Conservation (phyloP, 1,139 yeast species). For the Saccharomyces hybrid region DNA sequence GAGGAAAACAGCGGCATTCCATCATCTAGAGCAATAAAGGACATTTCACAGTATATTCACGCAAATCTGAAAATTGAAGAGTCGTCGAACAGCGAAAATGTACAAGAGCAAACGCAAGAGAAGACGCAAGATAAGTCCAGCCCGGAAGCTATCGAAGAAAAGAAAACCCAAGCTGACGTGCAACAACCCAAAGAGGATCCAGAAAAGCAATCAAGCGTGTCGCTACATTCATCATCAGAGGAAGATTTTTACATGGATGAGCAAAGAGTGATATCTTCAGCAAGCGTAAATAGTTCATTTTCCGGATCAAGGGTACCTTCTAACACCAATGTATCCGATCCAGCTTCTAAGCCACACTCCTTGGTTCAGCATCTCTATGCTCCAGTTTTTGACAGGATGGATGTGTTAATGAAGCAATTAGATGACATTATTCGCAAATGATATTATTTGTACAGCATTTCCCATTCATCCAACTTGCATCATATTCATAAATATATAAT, state of each 20-base stretch:
- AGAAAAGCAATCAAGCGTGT: background rate
- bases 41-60: constrained; percentile 23
- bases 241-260: constrained; percentile 22
- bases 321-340: constrained; percentile 4
- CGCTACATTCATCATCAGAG: constrained; percentile 11
- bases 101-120: background rate
- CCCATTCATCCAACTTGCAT: background rate
- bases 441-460: background rate
- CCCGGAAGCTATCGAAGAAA: background rate
- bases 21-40: constrained; percentile 27
- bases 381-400: constrained; percentile 43
- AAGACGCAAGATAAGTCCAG: constrained; percentile 1
- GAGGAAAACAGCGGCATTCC: constrained; percentile 17
- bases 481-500: background rate
- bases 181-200: background rate
- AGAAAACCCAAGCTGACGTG: background rate
- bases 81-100: background rate
- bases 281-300: constrained; percentile 19
- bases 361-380: constrained; percentile 40
- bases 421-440: constrained; percentile 15
- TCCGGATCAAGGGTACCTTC: constrained; percentile 11
- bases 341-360: constrained; percentile 32
- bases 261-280: constrained; percentile 17
- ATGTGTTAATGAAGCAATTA: constrained; percentile 32
- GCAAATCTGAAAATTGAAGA: background rate